Evolutionary conservation across 345 rosid species (phyloP).

Genomic region (Hypericum perforatum): DNA sequence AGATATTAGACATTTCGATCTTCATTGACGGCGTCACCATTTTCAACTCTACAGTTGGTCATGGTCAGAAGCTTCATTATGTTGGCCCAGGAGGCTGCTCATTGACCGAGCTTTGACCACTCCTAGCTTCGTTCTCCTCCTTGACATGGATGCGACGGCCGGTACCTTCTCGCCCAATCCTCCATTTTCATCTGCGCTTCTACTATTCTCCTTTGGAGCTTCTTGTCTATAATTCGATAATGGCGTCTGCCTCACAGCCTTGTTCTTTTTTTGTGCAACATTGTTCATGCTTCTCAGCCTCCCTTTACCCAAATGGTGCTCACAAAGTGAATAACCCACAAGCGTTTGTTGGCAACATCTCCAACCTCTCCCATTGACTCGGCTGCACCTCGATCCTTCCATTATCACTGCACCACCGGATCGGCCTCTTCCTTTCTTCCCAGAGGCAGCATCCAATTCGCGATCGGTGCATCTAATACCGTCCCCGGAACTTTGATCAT

Average conservation of each 20-base stretch:
- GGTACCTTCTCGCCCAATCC: constrained; percentile 18
- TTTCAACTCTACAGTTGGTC: no score
- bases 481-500: background rate
- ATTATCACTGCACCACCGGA: constrained; percentile 49
- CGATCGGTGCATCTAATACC: no score
- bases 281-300: constrained; percentile 63
- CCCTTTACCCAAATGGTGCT: constrained; percentile 94
- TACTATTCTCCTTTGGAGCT: constrained; percentile 3
- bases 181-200: constrained; percentile 5
- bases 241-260: background rate
- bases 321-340: constrained; percentile 87
- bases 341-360: constrained; percentile 91
- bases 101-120: constrained; percentile 88
- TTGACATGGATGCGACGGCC: constrained; percentile 7
- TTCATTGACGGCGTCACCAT: no score
- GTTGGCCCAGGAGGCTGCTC: constrained; percentile 75
- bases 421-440: constrained; percentile 27
- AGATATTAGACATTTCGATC: no score
- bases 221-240: constrained; percentile 1
- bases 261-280: constrained; percentile 7
- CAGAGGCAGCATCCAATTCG: constrained; percentile 1
- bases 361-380: constrained; percentile 97
- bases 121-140: constrained; percentile 75
- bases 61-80: constrained; percentile 10
- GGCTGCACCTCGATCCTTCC: constrained; percentile 79